These are phyloP conservation scores for Globisporangium cystogenes DNA, from an alignment of 352 stramenopile species.

Conservation along the genomic window DNA sequence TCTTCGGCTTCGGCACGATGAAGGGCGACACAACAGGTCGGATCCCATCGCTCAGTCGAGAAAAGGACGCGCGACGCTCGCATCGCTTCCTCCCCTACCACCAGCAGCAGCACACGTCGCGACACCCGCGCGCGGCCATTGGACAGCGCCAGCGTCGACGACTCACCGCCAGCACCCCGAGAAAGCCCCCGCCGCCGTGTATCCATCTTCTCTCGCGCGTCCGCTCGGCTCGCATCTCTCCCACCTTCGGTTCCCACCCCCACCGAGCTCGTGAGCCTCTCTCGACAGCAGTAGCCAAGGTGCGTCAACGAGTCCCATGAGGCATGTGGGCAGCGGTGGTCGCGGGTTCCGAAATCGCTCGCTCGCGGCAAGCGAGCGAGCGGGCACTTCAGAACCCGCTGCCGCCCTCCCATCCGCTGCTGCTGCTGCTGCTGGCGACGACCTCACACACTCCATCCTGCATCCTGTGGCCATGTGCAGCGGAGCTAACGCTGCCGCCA, in stretches of 20 bases:
- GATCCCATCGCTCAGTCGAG: slow-evolving; percentile 1
- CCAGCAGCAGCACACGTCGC: not conserved
- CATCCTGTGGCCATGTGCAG: not conserved
- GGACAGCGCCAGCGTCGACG: not conserved
- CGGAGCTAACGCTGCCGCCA: not conserved
- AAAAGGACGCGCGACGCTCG: not conserved
- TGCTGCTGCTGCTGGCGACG: not conserved
- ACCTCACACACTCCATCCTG: not conserved
- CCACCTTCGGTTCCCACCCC: no score
- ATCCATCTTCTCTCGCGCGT: slow-evolving; percentile 2
- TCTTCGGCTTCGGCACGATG: not conserved
- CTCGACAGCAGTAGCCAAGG: no score
- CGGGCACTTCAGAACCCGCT: not conserved
- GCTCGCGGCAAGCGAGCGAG: not conserved
- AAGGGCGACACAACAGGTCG: not conserved
- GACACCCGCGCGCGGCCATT: not conserved
- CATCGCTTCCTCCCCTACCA: not conserved
- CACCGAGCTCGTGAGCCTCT: not conserved
- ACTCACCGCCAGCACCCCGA: not conserved
- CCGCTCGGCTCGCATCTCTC: not conserved
- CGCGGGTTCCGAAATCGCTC: not conserved
- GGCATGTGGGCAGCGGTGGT: not conserved
- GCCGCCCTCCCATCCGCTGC: not conserved
- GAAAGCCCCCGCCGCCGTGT: not conserved
- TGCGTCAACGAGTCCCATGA: no score